phyloP scores from a whole-genome alignment of 73 alveolate species.

The Breviolum minutum region DNA sequence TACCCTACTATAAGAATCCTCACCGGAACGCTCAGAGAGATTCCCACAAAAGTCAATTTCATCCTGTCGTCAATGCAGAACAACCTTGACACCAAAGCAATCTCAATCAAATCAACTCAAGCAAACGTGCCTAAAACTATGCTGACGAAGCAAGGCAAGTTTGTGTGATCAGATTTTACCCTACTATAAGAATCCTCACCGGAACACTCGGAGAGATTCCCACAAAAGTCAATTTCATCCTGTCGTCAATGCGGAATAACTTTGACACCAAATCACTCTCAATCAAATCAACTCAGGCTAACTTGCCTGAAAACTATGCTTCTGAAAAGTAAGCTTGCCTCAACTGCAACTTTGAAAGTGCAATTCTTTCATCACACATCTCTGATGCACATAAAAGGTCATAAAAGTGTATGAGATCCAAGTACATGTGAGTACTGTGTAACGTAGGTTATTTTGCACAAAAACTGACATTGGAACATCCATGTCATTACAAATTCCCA shows the following conservation, averaged over 20 bases:
- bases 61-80: background rate
- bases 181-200: constrained; percentile 17
- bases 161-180: constrained; percentile 11
- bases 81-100: background rate
- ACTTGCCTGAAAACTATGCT: too few relatives aligned
- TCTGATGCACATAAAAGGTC: too few relatives aligned
- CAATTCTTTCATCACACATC: too few relatives aligned
- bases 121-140: too few relatives aligned
- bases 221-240: background rate
- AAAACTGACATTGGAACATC: too few relatives aligned
- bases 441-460: too few relatives aligned
- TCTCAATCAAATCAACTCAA: background rate
- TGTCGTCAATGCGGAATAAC: background rate
- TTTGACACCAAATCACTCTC: background rate
- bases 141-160: too few relatives aligned
- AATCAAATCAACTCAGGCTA: background rate
- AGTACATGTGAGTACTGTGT: too few relatives aligned
- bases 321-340: too few relatives aligned
- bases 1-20: constrained; percentile 29
- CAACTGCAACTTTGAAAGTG: too few relatives aligned
- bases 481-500: too few relatives aligned
- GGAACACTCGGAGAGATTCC: constrained; percentile 48
- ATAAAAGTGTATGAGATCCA: too few relatives aligned
- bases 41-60: constrained; percentile 5
- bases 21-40: constrained; percentile 32